Base-by-base conservation (phyloP, 2,329 filamentous ascomycete species). In the Sphaerostilbella broomeana region DNA sequence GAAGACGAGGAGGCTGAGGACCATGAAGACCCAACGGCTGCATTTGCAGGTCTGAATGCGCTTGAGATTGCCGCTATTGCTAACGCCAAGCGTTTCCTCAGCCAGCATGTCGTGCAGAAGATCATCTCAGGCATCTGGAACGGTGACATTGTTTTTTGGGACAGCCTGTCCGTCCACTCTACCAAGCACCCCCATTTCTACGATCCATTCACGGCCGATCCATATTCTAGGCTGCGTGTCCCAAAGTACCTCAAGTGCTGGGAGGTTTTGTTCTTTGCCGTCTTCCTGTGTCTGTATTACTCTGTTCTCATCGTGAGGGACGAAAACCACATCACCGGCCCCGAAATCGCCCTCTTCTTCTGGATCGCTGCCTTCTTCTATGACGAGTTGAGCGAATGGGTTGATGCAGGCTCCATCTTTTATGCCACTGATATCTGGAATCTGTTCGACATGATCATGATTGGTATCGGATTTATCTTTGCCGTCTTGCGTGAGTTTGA, bases 361-460 rank as follows among this genome's bases (percentile, higher is more conserved):
- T 95, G 87, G 84, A 82, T 95, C 50, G 79, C 80, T 4, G 84
- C 86, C 6, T 95, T 94, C 64, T 79, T 84, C 26, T 94, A 92
- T 54, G 88, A 95, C 50, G 88, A 89, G 61, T 68, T 92, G 42
- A 84, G 83, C 51, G 86, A 94, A 52, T 87, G 86, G 65, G 73
- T 79, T 37, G 87, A 95, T 64, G 87, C 89, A 1, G 89, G 89
- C 0, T 81, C 86, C 21, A 76, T 89, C 25, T 94, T 94, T 53
- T 94, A 94, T 54, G 77, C 83, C 5, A 79, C 83, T 7, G 86
- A 92, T 53, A 81, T 94, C 35, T 92, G 84, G 86, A 86, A 84
- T 48, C 56, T 83, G 28, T 86, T 83, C 64, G 79, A 80, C 55
- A 63, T 86, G 56, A 73, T 76, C 45, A 90, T 90, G 59, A 87